Percentiles rank a stretch among this genome's conserved stretches.
These are phyloP conservation scores for Grigorovia transvaalensis DNA, from an alignment of 805 yeast species.

Conservation along the genomic window DNA sequence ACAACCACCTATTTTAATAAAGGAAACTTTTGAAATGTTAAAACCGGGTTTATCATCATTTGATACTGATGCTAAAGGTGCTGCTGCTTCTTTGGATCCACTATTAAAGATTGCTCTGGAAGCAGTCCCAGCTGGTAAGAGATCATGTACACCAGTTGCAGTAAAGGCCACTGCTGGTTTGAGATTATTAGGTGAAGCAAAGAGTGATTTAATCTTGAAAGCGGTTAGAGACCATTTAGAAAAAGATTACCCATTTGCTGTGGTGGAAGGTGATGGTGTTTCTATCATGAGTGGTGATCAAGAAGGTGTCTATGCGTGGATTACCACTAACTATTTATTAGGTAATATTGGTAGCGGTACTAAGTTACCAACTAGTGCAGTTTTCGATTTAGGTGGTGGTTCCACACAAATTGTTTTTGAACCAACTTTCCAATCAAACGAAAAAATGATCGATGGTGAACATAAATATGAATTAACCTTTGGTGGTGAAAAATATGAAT, in stretches of 20 bases:
- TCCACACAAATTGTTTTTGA: slow-evolving; percentile 98
- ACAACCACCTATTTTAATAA: slow-evolving; percentile 69
- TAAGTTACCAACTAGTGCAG: slow-evolving; percentile 84
- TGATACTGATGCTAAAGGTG: slow-evolving; percentile 69
- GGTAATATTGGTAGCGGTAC: slow-evolving; percentile 81
- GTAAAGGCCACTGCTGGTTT: slow-evolving; percentile 98
- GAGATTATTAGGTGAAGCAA: slow-evolving; percentile 69
- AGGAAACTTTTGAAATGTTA: slow-evolving; percentile 78
- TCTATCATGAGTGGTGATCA: slow-evolving; percentile 92
- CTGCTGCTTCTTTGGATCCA: slow-evolving; percentile 84
- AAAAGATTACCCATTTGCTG: slow-evolving; percentile 80
- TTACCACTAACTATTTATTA: slow-evolving; percentile 83
- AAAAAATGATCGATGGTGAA: slow-evolving; percentile 72
- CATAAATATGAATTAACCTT: slow-evolving; percentile 72
- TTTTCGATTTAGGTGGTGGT: slow-evolving; percentile 96
- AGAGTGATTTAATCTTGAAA: slow-evolving; percentile 57
- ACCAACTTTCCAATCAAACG: slow-evolving; percentile 60
- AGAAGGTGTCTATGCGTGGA: slow-evolving; percentile 99
- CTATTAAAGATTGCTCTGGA: slow-evolving; percentile 66
- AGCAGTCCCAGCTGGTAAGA: slow-evolving; percentile 62
- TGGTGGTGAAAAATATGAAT: slow-evolving; percentile 68
- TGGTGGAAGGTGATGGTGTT: slow-evolving; percentile 77
- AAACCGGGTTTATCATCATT: slow-evolving; percentile 87
- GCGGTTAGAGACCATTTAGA: slow-evolving; percentile 73
- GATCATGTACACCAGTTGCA: slow-evolving; percentile 82